phyloP scores from a whole-genome alignment of 495 filamentous ascomycete species.

The Endocarpon pusillum region DNA sequence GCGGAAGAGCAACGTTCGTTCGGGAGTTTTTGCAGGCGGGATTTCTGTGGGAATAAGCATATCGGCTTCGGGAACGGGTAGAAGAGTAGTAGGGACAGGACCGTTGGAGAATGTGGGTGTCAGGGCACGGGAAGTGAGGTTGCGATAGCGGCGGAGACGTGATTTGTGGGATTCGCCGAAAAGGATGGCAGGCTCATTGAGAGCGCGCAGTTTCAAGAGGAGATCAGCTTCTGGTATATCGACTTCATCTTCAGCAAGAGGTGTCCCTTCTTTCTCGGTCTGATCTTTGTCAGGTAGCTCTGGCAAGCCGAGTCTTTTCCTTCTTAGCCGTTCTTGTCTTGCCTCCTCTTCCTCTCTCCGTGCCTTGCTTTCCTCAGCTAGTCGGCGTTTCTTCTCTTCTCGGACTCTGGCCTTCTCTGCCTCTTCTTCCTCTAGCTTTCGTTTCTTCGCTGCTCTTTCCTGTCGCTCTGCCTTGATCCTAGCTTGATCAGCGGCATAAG shows the following conservation, averaged over 20 bases:
- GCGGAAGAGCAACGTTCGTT: constrained; percentile 51
- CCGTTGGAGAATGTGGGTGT: constrained; percentile 37
- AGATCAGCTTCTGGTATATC: constrained; percentile 64
- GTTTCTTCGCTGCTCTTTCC: constrained; percentile 52
- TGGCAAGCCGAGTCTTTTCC: constrained; percentile 48
- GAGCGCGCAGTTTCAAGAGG: constrained; percentile 40
- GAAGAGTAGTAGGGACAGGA: constrained; percentile 54
- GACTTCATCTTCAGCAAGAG: constrained; percentile 30
- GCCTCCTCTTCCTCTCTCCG: constrained; percentile 55
- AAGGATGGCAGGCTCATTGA: constrained; percentile 54
- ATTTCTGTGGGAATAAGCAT: constrained; percentile 61
- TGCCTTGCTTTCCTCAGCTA: constrained; percentile 63
- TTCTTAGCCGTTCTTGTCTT: constrained; percentile 32
- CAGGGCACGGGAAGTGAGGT: constrained; percentile 28
- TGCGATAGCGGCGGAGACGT: constrained; percentile 50
- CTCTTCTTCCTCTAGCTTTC: constrained; percentile 82
- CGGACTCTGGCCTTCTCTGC: constrained; percentile 44
- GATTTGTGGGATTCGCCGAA: constrained; percentile 72
- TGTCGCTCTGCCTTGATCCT: constrained; percentile 49
- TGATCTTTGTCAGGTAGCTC: constrained; percentile 39
- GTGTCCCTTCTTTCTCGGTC: constrained; percentile 20
- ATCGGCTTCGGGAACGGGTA: constrained; percentile 59
- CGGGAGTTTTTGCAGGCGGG: constrained; percentile 36
- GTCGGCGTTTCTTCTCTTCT: constrained; percentile 59
- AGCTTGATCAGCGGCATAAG: constrained; percentile 67